Conservation (phyloP, 179 eudicot genomes). For the Beta corolliflora region DNA sequence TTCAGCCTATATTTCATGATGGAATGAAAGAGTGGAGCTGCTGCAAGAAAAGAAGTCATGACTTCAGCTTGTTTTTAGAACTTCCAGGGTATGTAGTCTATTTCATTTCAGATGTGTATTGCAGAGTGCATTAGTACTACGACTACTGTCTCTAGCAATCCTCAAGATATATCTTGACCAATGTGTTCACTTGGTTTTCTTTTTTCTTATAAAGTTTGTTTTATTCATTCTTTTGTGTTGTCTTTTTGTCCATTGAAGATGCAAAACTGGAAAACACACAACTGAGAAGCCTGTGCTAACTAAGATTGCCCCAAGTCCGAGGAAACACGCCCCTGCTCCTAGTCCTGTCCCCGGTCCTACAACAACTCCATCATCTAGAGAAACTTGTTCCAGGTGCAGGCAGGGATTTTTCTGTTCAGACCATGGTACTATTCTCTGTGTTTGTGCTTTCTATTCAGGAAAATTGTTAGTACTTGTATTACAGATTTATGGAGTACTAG, state of each 20-base stretch:
- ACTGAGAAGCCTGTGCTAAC: conserved; percentile 79
- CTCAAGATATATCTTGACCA: neutral
- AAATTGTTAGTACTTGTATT: neutral
- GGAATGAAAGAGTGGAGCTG: conserved; percentile 99
- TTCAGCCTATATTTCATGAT: conserved; percentile 93
- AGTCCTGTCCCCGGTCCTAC: conserved; percentile 31
- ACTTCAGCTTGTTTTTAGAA: conserved; percentile 80
- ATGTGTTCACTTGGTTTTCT: neutral
- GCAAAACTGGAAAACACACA: conserved; percentile 88
- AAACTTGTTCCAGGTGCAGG: conserved; percentile 79
- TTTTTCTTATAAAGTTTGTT: neutral
- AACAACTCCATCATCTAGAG: conserved; percentile 46
- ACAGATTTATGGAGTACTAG: neutral
- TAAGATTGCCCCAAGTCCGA: conserved; percentile 46
- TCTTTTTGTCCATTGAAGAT: conserved; percentile 45
- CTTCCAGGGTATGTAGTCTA: conserved; percentile 75
- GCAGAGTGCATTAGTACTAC: neutral
- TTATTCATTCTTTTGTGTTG: neutral
- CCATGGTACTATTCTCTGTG: conserved; percentile 57
- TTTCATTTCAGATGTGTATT: neutral
- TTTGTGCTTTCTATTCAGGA: neutral
- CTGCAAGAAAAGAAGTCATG: conserved; percentile 95
- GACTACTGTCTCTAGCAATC: neutral
- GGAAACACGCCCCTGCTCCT: conserved; percentile 36
- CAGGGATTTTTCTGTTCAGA: conserved; percentile 97